Evolutionary conservation across 2,329 filamentous ascomycete species (phyloP).

Genomic region (Nemania sp.): DNA sequence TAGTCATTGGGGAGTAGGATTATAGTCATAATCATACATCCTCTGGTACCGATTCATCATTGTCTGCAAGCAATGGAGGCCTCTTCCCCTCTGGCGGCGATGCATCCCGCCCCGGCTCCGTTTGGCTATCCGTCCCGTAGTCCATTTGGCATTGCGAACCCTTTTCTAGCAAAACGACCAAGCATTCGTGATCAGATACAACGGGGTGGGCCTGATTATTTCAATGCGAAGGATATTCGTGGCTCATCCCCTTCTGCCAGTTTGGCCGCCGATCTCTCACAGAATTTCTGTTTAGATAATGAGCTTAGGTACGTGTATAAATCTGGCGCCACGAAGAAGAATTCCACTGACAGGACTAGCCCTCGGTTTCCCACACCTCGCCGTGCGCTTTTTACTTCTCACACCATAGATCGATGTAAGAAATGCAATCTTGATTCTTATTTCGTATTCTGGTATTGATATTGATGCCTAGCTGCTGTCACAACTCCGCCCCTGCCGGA

Average conservation of each 20-base stretch:
- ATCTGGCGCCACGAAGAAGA: neutral
- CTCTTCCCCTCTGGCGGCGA: constrained; percentile 92
- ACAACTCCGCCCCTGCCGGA: constrained; percentile 83
- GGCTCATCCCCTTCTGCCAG: constrained; percentile 93
- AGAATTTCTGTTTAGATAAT: constrained; percentile 94
- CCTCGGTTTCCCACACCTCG: constrained; percentile 86
- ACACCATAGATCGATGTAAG: constrained; percentile 75
- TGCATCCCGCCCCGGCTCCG: constrained; percentile 80
- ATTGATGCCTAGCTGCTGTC: constrained; percentile 69
- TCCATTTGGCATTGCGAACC: constrained; percentile 59
- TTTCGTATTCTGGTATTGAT: constrained; percentile 28
- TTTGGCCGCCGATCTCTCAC: constrained; percentile 91
- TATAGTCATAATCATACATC: constrained; percentile 48
- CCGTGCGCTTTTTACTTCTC: constrained; percentile 83
- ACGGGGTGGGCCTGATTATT: constrained; percentile 77
- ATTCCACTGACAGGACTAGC: constrained; percentile 59
- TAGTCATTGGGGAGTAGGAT: constrained; percentile 48
- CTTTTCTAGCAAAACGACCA: constrained; percentile 71
- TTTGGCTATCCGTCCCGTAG: constrained; percentile 68
- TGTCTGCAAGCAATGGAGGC: constrained; percentile 76
- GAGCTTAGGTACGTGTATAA: constrained; percentile 75
- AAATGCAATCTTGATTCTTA: neutral
- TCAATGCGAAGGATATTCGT: constrained; percentile 79
- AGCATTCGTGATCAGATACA: constrained; percentile 82
- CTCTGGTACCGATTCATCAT: constrained; percentile 32